Evolutionary conservation across 2,329 filamentous ascomycete species (phyloP).

Genomic region (Pseudocercospora cruenta): DNA sequence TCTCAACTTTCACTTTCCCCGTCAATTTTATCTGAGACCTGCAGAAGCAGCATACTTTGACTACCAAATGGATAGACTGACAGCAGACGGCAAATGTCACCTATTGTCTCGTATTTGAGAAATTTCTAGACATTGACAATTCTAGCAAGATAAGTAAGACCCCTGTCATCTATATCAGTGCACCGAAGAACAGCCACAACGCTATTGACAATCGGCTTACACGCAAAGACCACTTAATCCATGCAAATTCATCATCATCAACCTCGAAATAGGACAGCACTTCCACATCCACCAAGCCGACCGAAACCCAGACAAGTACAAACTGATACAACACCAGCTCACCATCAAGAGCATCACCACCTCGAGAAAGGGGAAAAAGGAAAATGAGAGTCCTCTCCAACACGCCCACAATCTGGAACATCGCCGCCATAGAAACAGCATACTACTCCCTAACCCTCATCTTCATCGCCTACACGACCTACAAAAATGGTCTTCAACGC

Average conservation of each 20-base stretch:
- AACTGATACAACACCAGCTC: not conserved
- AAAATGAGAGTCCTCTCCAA: not conserved
- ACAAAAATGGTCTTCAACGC: conserved; percentile 8
- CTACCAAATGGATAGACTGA: too few species aligned
- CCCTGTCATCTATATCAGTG: not conserved
- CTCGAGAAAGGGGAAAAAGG: too few species aligned
- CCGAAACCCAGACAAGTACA: too few species aligned
- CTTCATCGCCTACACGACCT: conserved; percentile 13
- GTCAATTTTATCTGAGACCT: too few species aligned
- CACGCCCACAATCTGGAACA: conserved; percentile 4
- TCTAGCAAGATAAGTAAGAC: not conserved
- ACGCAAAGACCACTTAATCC: not conserved
- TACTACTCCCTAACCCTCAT: conserved; percentile 12
- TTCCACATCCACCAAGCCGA: not conserved
- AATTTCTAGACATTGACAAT: not conserved
- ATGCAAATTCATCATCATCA: not conserved
- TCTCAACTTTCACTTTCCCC: too few species aligned
- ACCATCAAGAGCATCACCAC: too few species aligned
- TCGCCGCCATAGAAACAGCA: conserved; percentile 2
- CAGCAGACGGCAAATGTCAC: too few species aligned
- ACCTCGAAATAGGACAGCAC: not conserved
- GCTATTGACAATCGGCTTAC: not conserved
- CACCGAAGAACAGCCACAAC: not conserved
- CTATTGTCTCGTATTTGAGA: too few species aligned
- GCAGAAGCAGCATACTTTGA: too few species aligned